A percentile compares a stretch with the other conserved stretches of the same genome.
These are phyloP conservation scores for Suillus clintonianus DNA, from an alignment of 768 basidiomycete genomes.

Conservation along the genomic window DNA sequence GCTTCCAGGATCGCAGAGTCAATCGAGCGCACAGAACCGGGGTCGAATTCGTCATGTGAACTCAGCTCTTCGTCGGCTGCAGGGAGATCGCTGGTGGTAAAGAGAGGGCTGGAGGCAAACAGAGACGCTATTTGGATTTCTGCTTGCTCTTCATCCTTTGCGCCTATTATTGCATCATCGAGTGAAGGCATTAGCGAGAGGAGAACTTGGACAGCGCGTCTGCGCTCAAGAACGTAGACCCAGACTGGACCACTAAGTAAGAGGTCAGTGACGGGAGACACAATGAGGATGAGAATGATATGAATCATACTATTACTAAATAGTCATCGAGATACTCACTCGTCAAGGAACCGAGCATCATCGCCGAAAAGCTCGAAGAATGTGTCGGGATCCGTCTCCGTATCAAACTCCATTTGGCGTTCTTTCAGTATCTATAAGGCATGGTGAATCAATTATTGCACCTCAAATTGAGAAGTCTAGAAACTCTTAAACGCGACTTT, in stretches of 20 bases:
- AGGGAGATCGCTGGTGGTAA: conserved; percentile 68
- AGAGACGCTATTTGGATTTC: conserved; percentile 78
- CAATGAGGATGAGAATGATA: background rate
- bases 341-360: conserved; percentile 70
- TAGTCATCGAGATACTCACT: conserved; percentile 51
- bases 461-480: background rate
- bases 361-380: conserved; percentile 80
- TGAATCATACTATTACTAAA: background rate
- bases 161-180: conserved; percentile 66
- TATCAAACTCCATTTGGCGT: conserved; percentile 86
- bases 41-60: conserved; percentile 35
- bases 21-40: conserved; percentile 41
- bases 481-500: background rate
- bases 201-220: conserved; percentile 80
- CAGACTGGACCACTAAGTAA: conserved; percentile 75
- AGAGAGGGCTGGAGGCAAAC: conserved; percentile 83
- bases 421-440: conserved; percentile 75
- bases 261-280: conserved; percentile 4
- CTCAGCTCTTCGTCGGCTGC: conserved; percentile 34
- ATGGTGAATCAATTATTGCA: conserved; percentile 15
- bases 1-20: conserved; percentile 51
- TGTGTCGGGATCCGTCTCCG: conserved; percentile 78
- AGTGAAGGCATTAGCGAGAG: conserved; percentile 68
- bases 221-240: conserved; percentile 87
- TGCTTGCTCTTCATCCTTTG: conserved; percentile 64